Conservation (phyloP, 176 grass and related monocot species). For the Zoysia pacifica region DNA sequence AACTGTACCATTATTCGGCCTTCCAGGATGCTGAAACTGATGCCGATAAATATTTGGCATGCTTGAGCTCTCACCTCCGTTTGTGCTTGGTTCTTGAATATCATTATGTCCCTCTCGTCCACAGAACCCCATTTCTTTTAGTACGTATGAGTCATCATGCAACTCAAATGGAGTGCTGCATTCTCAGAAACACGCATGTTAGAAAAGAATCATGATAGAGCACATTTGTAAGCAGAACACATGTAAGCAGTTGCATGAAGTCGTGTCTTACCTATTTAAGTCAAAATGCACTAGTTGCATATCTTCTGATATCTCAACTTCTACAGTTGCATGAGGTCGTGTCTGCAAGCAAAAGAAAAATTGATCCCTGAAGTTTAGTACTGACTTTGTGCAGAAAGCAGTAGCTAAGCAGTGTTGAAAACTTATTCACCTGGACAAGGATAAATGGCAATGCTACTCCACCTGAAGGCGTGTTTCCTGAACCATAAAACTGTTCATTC, state of each 20-base stretch:
- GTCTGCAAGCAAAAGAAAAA: constrained; percentile 55
- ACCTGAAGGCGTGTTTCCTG: constrained; percentile 74
- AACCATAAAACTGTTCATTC: constrained; percentile 80
- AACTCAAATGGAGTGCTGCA: constrained; percentile 93
- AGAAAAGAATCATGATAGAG: background rate
- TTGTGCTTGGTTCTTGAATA: constrained; percentile 41
- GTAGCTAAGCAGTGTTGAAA: constrained; percentile 8
- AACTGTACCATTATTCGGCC: constrained; percentile 47
- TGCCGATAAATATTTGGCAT: constrained; percentile 59
- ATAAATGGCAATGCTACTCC: constrained; percentile 97
- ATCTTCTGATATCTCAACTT: constrained; percentile 99
- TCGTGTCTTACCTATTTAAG: constrained; percentile 54
- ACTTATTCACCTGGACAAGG: constrained; percentile 77
- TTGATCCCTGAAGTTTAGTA: background rate
- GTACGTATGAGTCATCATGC: constrained; percentile 84
- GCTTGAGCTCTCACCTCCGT: constrained; percentile 66
- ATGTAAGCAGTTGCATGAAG: background rate
- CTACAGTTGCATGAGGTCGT: constrained; percentile 93
- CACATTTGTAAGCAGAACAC: background rate
- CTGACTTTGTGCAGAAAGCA: background rate
- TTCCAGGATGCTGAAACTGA: constrained; percentile 53
- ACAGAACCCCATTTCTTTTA: constrained; percentile 80
- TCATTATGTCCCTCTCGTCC: constrained; percentile 50
- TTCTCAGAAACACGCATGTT: constrained; percentile 28
- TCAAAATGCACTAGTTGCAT: constrained; percentile 98